These are phyloP conservation scores for Aphanomyces cochlioides DNA, from an alignment of 352 stramenopile genomes.

Conservation along the genomic window DNA sequence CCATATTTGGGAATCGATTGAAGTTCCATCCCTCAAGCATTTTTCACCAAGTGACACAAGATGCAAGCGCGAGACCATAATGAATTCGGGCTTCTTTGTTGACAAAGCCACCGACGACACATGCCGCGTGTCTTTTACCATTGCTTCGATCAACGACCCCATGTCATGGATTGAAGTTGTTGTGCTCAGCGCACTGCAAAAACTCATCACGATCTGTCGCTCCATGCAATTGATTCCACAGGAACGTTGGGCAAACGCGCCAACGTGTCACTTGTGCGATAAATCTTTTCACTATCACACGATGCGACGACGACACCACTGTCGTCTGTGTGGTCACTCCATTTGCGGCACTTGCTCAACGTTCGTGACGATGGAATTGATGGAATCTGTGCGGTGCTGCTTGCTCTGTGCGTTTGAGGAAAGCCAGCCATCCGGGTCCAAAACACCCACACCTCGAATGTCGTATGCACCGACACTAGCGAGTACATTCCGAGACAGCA, in stretches of 20 bases:
- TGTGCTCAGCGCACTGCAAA: conserved; percentile 6
- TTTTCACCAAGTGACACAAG: conserved; percentile 7
- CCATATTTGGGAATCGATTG: conserved; percentile 21
- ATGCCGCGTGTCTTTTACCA: conserved; percentile 19
- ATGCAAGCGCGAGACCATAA: neutral
- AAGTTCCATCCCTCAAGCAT: neutral
- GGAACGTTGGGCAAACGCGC: neutral
- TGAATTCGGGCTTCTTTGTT: conserved; percentile 16
- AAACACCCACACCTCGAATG: neutral
- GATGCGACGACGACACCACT: conserved; percentile 38
- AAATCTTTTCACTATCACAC: conserved; percentile 23
- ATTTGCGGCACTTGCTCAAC: conserved; percentile 45
- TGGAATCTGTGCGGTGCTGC: conserved; percentile 13
- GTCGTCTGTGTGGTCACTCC: conserved; percentile 41
- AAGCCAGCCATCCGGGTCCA: neutral
- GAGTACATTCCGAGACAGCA: neutral
- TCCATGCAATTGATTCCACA: conserved; percentile 5
- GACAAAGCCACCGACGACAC: neutral
- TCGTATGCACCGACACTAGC: neutral
- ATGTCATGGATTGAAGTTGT: neutral
- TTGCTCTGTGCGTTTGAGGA: conserved; percentile 21
- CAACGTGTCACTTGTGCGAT: conserved; percentile 4
- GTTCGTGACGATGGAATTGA: conserved; percentile 22
- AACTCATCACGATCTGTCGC: conserved; percentile 18
- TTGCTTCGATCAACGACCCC: neutral